Base-by-base conservation (phyloP, 345 rosid species). In the Camelina neglecta region DNA sequence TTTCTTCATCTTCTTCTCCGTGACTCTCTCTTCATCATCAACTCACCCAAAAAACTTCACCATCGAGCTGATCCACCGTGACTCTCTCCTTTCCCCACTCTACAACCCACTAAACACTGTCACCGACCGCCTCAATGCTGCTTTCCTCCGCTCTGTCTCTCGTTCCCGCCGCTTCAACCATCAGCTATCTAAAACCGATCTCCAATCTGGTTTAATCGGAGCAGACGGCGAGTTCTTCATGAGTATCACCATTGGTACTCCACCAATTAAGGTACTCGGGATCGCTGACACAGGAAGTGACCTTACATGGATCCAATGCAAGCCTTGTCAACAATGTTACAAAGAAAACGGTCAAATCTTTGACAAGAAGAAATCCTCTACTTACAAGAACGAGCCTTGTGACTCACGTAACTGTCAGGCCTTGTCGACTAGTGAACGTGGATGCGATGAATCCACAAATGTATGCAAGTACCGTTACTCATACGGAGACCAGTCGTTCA, bases 251-350 rank as follows among this genome's bases (percentile, higher is more conserved):
- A 72, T 90, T 3, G 93, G 96, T 41, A 84, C 83, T 15, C 97
- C 90, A 10, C 78, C 83, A 0, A 6, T 84, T 2, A 68, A 67
- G 47, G 65, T 83, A 2, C 64, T 86, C 0, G 90, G 72, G 3
- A 72, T 84, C 0, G 93, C 88, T 1, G 93, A 89, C 65, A 89
- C 87, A 0, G 89, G 92, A 0, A 92, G 92, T 16, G 88, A 92
- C 66, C 85, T 89, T 11, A 82, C 78, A 0, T 92, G 93, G 93
- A 63, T 83, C 2, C 95, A 89, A 11, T 92, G 95, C 67, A 67
- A 79, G 49, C 93, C 97, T 0, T 88, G 96, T 65, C 18, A 75
- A 7, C 33, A 69, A 26, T 92, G 93, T 50, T 89, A 80, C 81
- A 49, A 59, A 70, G 86, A 89, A 67, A 79, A 74, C 0, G 71